phyloP scores from a whole-genome alignment of 768 basidiomycete species.

The Obba rivulosa region DNA sequence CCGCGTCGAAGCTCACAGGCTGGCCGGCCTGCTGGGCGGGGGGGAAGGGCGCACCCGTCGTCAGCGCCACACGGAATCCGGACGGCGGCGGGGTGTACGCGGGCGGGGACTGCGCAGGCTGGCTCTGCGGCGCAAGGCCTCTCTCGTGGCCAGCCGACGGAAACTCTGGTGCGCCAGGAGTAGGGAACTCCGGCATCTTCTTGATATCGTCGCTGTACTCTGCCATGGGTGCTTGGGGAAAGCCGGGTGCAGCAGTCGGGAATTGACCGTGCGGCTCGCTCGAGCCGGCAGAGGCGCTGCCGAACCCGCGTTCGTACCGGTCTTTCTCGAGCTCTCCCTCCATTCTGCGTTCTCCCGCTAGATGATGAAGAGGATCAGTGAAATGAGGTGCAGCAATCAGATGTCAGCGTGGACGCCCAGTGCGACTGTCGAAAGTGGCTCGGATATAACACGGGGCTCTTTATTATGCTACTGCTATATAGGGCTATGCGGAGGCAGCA shows the following conservation, averaged over 20 bases:
- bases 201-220: neutral
- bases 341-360: conserved; percentile 19
- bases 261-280: neutral
- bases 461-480: no score
- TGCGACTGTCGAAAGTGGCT: no score
- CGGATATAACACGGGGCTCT: no score
- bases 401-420: no score
- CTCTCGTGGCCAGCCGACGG: conserved; percentile 1
- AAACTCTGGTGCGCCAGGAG: conserved; percentile 1
- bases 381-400: no score
- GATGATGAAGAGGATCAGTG: no score
- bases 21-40: conserved; percentile 34
- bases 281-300: neutral
- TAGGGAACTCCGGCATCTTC: conserved; percentile 6
- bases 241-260: no score
- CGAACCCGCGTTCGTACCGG: conserved; percentile 10
- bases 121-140: neutral
- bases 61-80: conserved; percentile 60
- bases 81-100: conserved; percentile 43
- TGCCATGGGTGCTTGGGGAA: neutral
- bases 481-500: no score
- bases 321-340: conserved; percentile 24
- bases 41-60: conserved; percentile 33
- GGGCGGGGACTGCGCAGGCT: conserved; percentile 3
- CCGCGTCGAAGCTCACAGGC: conserved; percentile 52